Percentiles rank a stretch among this genome's conserved stretches.
These are phyloP conservation scores for Sporothrix dimorphospora DNA, from an alignment of 2,329 filamentous ascomycete genomes.

Conservation along the genomic window DNA sequence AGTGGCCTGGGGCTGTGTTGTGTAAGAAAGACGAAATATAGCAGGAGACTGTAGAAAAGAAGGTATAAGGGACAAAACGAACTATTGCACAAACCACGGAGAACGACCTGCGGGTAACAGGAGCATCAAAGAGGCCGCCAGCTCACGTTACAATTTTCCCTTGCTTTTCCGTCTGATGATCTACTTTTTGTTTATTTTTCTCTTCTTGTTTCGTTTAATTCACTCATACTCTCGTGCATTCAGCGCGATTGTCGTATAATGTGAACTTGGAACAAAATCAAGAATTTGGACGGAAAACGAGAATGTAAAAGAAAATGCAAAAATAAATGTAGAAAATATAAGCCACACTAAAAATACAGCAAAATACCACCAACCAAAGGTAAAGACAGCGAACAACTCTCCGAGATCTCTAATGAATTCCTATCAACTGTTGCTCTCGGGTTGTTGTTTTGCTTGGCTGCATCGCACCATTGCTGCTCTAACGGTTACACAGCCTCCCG, in stretches of 20 bases:
- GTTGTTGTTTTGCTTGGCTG: constrained; percentile 5
- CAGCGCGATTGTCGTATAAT: too few species aligned
- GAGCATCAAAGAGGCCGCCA: constrained; percentile 7
- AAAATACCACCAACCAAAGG: neutral
- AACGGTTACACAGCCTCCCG: constrained; percentile 18
- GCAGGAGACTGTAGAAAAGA: neutral
- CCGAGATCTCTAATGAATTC: too few species aligned
- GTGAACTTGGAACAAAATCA: neutral
- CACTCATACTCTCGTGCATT: neutral
- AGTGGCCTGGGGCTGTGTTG: constrained; percentile 6
- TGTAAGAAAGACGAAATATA: constrained; percentile 3
- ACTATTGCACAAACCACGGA: neutral
- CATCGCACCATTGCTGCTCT: constrained; percentile 3
- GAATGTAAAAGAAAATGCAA: neutral
- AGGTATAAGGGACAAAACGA: neutral
- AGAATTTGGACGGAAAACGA: neutral
- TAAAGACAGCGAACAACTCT: neutral
- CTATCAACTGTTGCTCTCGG: neutral
- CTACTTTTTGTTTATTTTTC: neutral
- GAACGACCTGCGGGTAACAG: neutral
- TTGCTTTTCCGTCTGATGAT: neutral
- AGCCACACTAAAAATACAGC: neutral
- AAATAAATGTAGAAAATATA: neutral
- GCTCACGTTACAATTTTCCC: neutral
- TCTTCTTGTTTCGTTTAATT: neutral